A percentile compares a stretch with the other conserved stretches of the same genome.
Evolutionary conservation across 1,284 basidiomycete species (phyloP).

Genomic region (Fomitiporia mediterranea): DNA sequence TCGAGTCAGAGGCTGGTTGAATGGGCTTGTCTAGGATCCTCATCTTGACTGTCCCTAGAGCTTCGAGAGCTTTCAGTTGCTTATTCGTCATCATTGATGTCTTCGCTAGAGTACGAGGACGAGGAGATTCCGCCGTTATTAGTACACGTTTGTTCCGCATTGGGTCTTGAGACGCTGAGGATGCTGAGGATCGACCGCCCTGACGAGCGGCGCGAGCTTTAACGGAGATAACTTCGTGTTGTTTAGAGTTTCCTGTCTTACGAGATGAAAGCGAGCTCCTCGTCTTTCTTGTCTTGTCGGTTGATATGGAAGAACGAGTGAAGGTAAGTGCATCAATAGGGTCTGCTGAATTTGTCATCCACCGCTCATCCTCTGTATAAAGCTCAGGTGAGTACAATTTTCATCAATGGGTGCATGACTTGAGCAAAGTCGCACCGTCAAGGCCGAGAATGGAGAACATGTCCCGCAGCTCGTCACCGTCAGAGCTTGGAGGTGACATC

Average conservation of each 20-base stretch:
- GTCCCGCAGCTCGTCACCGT: constrained; percentile 29
- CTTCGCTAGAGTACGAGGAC: not conserved
- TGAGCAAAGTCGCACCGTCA: constrained; percentile 26
- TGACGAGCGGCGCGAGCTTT: not conserved
- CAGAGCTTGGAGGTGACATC: constrained; percentile 18
- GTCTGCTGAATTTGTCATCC: not conserved
- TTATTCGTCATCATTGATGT: not conserved
- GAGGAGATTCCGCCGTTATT: not conserved
- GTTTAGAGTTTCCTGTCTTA: not conserved
- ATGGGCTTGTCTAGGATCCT: constrained; percentile 12
- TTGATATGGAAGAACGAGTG: not conserved
- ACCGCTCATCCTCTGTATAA: not conserved
- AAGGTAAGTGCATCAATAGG: not conserved
- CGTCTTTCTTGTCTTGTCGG: constrained; percentile 6
- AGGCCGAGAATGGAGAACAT: constrained; percentile 31
- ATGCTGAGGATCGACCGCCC: not conserved
- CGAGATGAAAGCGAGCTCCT: not conserved
- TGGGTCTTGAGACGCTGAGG: not conserved
- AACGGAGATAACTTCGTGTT: not conserved
- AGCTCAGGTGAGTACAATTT: not conserved
- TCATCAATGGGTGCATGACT: not conserved
- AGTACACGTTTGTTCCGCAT: not conserved
- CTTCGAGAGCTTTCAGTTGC: too few relatives aligned
- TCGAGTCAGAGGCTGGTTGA: constrained; percentile 1
- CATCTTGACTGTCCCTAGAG: constrained; percentile 11